Conservation (phyloP, 108 stramenopile genomes). For the Skeletonema menzelii region DNA sequence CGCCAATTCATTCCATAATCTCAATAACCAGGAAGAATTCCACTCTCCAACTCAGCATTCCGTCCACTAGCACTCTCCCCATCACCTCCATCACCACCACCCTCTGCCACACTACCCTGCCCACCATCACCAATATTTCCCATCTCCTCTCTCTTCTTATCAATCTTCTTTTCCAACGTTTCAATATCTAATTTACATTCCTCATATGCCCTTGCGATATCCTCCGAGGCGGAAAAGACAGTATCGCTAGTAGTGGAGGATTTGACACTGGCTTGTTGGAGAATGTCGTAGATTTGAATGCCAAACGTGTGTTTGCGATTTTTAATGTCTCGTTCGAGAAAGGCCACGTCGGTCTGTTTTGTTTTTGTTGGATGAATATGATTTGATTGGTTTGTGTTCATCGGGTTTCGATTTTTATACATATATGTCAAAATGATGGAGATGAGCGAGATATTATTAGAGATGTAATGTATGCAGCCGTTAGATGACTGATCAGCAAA, state of each 20-base stretch:
- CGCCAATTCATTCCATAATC: background rate
- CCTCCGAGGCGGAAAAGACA: constrained; percentile 11
- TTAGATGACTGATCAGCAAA: background rate
- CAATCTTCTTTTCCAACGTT: constrained; percentile 31
- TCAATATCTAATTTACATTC: constrained; percentile 31
- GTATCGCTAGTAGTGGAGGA: constrained; percentile 8
- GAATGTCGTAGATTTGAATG: constrained; percentile 80
- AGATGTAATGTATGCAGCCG: background rate
- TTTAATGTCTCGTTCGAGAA: constrained; percentile 91
- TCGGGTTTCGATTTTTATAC: too few relatives aligned
- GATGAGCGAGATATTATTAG: background rate
- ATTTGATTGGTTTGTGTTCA: background rate
- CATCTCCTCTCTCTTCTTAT: constrained; percentile 34
- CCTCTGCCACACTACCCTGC: background rate
- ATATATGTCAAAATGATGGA: too few relatives aligned
- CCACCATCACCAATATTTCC: constrained; percentile 23
- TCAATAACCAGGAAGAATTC: constrained; percentile 2
- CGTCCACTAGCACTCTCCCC: constrained; percentile 3
- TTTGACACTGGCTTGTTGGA: constrained; percentile 36
- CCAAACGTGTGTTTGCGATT: constrained; percentile 82
- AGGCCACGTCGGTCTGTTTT: constrained; percentile 77
- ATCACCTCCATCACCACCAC: constrained; percentile 5
- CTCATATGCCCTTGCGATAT: constrained; percentile 43
- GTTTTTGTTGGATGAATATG: background rate
- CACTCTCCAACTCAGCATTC: constrained; percentile 17